Evolutionary conservation across 768 basidiomycete genomes (phyloP).

Genomic region (Mycena galericulata): DNA sequence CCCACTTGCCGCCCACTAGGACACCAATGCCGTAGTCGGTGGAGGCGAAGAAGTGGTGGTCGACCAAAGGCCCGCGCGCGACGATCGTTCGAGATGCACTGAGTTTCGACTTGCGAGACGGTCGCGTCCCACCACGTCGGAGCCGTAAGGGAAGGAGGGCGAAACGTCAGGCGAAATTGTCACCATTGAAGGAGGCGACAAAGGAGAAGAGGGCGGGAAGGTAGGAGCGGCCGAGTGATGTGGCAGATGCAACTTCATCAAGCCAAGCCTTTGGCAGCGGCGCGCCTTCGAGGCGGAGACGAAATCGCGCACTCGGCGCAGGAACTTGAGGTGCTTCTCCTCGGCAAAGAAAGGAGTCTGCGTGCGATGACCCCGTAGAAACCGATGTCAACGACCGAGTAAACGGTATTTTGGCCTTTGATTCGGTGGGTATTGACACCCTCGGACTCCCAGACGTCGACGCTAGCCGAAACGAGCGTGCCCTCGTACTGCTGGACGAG

Average conservation of each 20-base stretch:
- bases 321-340: conserved; percentile 34
- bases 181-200: neutral
- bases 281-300: neutral
- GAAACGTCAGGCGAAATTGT: neutral
- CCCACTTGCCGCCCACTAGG: conserved; percentile 31
- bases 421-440: conserved; percentile 19
- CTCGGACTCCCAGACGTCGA: conserved; percentile 44
- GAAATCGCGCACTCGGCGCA: neutral
- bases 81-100: neutral
- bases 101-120: neutral
- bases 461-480: conserved; percentile 41
- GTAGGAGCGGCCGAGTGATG: neutral
- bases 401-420: conserved; percentile 1
- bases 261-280: neutral
- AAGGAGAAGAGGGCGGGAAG: conserved; percentile 13
- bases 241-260: conserved; percentile 10
- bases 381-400: neutral
- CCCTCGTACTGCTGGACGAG: conserved; percentile 46
- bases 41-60: conserved; percentile 31
- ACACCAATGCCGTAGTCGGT: conserved; percentile 44
- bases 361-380: neutral
- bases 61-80: neutral
- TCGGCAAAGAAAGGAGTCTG: neutral
- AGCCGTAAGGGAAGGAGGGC: neutral
- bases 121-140: conserved; percentile 1